Conservation (phyloP, 1,139 yeast species). For the Geotrichum australiense region DNA sequence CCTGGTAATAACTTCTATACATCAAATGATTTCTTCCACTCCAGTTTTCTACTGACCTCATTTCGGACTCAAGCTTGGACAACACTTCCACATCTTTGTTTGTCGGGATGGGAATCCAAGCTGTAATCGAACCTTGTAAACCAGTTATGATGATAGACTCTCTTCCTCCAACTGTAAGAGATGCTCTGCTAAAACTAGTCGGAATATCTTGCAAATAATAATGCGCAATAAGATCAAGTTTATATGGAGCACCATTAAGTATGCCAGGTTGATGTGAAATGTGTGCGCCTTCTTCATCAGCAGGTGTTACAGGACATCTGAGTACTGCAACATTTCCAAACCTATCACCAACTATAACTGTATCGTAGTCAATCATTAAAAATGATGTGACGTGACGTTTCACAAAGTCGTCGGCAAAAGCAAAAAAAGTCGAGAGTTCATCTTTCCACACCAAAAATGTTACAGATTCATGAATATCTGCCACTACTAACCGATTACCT, state of each 20-base stretch:
- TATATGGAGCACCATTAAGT: conserved; percentile 48
- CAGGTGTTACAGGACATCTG: conserved; percentile 47
- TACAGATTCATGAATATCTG: conserved; percentile 62
- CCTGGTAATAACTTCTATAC: conserved; percentile 73
- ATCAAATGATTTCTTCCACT: conserved; percentile 62
- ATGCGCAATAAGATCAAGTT: conserved; percentile 52
- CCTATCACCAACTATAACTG: conserved; percentile 81
- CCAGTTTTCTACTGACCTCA: conserved; percentile 42
- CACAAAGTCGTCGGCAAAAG: conserved; percentile 64
- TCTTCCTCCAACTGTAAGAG: conserved; percentile 52
- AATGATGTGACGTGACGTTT: conserved; percentile 61
- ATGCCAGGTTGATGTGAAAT: conserved; percentile 32
- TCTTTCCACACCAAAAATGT: conserved; percentile 49
- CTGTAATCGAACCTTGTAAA: conserved; percentile 73
- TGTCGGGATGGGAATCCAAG: conserved; percentile 59
- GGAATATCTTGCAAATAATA: conserved; percentile 66
- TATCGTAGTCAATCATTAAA: conserved; percentile 59
- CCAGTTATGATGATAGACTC: conserved; percentile 69
- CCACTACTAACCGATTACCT: conserved; percentile 57
- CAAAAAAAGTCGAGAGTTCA: conserved; percentile 46
- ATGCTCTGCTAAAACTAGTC: conserved; percentile 50
- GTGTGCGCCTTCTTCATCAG: conserved; percentile 46
- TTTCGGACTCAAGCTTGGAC: conserved; percentile 44
- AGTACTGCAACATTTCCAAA: conserved; percentile 74
- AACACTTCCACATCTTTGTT: conserved; percentile 58